Base-by-base conservation (phyloP, 768 basidiomycete genomes). In the Boletus insuetus region DNA sequence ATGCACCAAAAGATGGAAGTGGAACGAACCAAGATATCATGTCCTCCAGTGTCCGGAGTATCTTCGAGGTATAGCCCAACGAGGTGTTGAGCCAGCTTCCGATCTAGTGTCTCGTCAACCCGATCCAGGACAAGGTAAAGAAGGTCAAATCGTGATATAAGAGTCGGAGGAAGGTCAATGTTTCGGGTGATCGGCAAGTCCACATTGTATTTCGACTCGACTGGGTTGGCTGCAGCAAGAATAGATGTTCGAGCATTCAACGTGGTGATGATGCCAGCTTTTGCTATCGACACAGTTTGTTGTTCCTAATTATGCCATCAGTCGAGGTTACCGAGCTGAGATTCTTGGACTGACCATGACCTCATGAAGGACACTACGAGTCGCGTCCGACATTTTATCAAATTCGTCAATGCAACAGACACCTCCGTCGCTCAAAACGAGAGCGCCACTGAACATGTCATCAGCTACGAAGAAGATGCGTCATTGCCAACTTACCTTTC, bases 381-480 rank as follows among this genome's bases (percentile, higher is more conserved):
- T 98, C 6, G 91, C 84, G 57, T 98, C 89, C 35, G 95, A 94
- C 97, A 99, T 99, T 73, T 99, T 99, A 75, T 99, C 97, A 63
- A 99, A 98, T 73, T 98, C 96, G 63, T 98, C 96, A 61, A 98
- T 98, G 68, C 96, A 98, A 69, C 94, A 98, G 6, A 98, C 94
- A 69, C 95, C 96, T 2, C 96, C 96, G 61, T 98, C 96, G 68
- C 90, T 92, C 56, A 98, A 74, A 2, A 97, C 95, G 12, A 98
- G 83, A 0, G 95, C 95, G 57, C 95, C 95, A 75, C 94, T 93
- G 60, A 13, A 49, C 4, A 49, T 26, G 54, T 8, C 20, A 32
- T 60, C 16, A 57, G 49, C 46, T 19, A 46, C 35, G 26, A 50
- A 45, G n/a, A 46, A 20, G 60, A 26, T 29, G 12, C 19, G 29